Conservation (phyloP, 768 basidiomycete genomes). For the Hygrocybe coccinea region DNA sequence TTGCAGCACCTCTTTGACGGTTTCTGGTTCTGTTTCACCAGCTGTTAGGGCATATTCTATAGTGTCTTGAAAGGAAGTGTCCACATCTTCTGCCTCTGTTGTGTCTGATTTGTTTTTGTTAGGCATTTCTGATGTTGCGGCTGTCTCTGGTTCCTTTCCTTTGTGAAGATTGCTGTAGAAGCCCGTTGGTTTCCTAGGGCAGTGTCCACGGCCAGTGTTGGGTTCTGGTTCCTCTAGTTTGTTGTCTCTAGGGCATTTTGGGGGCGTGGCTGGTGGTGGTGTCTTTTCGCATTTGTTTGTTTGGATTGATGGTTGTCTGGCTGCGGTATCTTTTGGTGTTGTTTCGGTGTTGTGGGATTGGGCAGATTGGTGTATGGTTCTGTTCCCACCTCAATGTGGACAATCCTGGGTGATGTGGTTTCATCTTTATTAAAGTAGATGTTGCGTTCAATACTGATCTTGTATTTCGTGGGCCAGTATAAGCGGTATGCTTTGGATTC, state of each 20-base stretch:
- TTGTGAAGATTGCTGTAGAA: conserved; percentile 1
- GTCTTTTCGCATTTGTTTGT: neutral
- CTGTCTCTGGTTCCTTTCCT: neutral
- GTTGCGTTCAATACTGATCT: conserved; percentile 25
- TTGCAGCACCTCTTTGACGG: neutral
- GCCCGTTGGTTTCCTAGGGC: neutral
- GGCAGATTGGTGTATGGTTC: neutral
- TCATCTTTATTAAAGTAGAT: conserved; percentile 17
- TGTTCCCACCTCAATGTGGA: conserved; percentile 29
- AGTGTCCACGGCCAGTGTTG: neutral
- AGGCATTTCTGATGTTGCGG: neutral
- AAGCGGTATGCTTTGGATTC: conserved; percentile 26
- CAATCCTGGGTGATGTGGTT: conserved; percentile 15
- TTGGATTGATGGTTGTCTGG: no score
- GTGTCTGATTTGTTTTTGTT: neutral
- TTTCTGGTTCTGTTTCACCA: conserved; percentile 1
- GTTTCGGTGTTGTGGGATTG: neutral
- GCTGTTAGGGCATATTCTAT: neutral
- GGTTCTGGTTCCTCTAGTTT: neutral
- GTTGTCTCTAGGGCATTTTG: neutral
- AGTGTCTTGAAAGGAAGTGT: neutral
- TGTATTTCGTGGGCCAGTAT: conserved; percentile 24
- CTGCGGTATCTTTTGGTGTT: neutral
- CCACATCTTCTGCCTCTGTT: neutral
- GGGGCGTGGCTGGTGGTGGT: neutral